phyloP scores from a whole-genome alignment of 495 filamentous ascomycete species.

The Darksidea phi region DNA sequence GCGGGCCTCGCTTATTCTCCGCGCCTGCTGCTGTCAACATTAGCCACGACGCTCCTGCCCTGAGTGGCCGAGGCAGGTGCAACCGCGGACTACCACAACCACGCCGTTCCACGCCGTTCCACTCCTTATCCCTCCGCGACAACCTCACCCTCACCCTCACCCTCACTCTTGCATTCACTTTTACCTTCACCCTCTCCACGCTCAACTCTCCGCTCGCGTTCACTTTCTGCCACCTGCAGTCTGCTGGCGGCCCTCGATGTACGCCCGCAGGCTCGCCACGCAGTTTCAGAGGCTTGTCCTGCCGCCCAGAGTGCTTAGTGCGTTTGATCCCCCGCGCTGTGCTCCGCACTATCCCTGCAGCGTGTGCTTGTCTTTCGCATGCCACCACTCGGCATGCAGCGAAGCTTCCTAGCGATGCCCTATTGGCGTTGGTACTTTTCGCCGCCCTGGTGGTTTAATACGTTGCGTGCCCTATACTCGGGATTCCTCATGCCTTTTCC shows the following conservation, averaged over 20 bases:
- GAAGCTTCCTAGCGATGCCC: slow-evolving; percentile 6
- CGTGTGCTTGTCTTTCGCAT: too few species aligned
- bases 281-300: background rate
- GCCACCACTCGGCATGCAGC: background rate
- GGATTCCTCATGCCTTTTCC: slow-evolving; percentile 3
- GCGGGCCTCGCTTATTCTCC: too few species aligned
- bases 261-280: background rate
- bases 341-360: background rate
- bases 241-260: too few species aligned
- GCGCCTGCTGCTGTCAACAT: too few species aligned
- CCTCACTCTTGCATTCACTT: background rate
- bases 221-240: too few species aligned
- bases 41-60: too few species aligned
- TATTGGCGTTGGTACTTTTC: slow-evolving; percentile 7
- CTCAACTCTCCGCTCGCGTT: too few species aligned
- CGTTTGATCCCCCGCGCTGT: background rate
- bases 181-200: too few species aligned
- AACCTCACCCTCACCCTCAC: background rate
- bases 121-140: too few species aligned
- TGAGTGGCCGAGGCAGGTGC: too few species aligned
- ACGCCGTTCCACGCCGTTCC: too few species aligned
- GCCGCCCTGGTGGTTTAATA: slow-evolving; percentile 34
- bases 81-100: too few species aligned
- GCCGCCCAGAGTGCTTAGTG: slow-evolving; percentile 5
- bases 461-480: slow-evolving; percentile 13